These are phyloP conservation scores for Diaporthe citriasiana DNA, from an alignment of 2,329 filamentous ascomycete species.

Conservation along the genomic window DNA sequence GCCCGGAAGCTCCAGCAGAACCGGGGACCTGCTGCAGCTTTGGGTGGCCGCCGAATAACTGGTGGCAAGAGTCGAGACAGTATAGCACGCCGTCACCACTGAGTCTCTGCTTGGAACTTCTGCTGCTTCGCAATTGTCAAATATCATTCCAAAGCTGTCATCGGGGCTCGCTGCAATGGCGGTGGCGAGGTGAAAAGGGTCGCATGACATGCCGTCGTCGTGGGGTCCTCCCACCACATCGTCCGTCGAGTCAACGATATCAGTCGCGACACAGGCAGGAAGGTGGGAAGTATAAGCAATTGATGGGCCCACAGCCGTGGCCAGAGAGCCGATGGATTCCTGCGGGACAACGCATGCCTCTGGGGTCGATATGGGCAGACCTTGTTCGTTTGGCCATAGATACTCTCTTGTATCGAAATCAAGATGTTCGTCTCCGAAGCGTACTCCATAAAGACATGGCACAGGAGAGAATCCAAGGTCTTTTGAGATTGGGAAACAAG, in stretches of 20 bases:
- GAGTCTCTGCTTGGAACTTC: not conserved
- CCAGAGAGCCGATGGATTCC: not conserved
- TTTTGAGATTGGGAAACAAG: not conserved
- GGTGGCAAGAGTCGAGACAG: not conserved
- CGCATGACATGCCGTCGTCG: not conserved
- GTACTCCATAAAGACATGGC: not conserved
- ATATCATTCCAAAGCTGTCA: not conserved
- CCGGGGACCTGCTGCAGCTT: not conserved
- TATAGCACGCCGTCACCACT: not conserved
- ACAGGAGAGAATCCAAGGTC: not conserved
- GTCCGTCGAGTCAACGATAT: not conserved
- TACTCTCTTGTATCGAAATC: not conserved
- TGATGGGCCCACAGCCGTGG: not conserved
- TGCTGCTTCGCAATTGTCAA: not conserved
- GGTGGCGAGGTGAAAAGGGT: not conserved
- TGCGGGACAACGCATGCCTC: not conserved
- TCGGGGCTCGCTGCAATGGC: not conserved
- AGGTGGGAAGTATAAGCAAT: not conserved
- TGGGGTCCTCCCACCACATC: not conserved
- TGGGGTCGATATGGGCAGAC: too few species aligned
- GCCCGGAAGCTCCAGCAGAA: not conserved
- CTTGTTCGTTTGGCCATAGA: slow-evolving; percentile 3
- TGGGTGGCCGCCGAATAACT: not conserved
- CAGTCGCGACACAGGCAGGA: not conserved
- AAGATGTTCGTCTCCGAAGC: not conserved